Base-by-base conservation (phyloP, 306 rosid genomes). In the Prunus dulcis region DNA sequence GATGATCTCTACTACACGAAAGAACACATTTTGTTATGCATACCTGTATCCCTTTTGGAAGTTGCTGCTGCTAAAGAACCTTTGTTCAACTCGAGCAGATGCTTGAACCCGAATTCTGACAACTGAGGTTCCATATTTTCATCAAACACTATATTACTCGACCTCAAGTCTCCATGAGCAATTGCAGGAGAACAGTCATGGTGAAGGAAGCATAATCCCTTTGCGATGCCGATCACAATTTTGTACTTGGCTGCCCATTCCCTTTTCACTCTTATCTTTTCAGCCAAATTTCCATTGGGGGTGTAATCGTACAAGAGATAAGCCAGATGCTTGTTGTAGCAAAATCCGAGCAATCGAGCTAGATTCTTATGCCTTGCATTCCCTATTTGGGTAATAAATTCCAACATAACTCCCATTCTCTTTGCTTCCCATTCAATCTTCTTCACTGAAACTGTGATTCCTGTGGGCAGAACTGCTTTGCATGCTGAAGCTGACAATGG, bases 101-200 rank as follows among this genome's bases (percentile, higher is more conserved):
- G 86, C 30, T 85, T 89, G 79, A 95, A 82, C 61, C 98, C 98
- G 66, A 89, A 92, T 76, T 95, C 97, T 12, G 93, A 85, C 85
- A 92, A 85, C 72, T 75, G 91, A 51, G 97, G 96, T 72, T 95
- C 97, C 97, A 89, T 92, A 58, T 87, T 85, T 89, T 95, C 97
- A 14, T 92, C 97, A 63, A 95, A 90, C n/a, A 95, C 82, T 64
- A 95, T 66, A 58, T 92, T 95, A 75, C 76, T 88, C 14, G 97
- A 86, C 78, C 82, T 95, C 88, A 95, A 71, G 73, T 95, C 89
- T 82, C 97, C 97, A 72, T 95, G 97, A 15, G 97, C 88, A 41
- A 92, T 88, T 77, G 96, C 82, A 12, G 98, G 97, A 83, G 45
- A 87, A 65, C 97, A 89, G 25, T 89, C 86, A 76, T 90, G 98